These are phyloP conservation scores for Coemansia sp. DNA, from an alignment of 192 early-diverging fungal genomes.

Conservation along the genomic window DNA sequence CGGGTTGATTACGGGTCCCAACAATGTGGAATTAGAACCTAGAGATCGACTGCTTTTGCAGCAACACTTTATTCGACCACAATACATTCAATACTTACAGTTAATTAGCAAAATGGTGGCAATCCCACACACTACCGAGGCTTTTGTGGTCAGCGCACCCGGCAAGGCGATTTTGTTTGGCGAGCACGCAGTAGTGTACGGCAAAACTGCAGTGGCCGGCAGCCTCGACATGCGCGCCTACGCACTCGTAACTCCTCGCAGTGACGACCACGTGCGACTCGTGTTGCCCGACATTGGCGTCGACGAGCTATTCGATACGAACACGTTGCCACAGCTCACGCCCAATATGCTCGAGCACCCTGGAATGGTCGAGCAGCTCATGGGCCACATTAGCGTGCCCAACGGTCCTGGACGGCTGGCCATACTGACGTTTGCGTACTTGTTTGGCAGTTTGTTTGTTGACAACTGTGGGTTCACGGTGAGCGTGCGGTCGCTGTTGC, in stretches of 20 bases:
- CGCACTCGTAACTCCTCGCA: conserved; percentile 55
- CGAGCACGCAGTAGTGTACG: conserved; percentile 96
- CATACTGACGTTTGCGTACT: conserved; percentile 65
- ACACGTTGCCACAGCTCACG: conserved; percentile 6
- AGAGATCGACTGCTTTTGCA: neutral
- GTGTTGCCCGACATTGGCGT: conserved; percentile 64
- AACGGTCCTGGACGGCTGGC: conserved; percentile 52
- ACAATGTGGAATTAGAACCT: neutral
- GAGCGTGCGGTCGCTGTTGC: conserved; percentile 69
- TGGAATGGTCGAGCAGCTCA: conserved; percentile 19
- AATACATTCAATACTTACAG: neutral
- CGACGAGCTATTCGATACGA: conserved; percentile 23
- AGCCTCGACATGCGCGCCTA: conserved; percentile 78
- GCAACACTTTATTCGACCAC: neutral
- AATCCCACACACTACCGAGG: conserved; percentile 1
- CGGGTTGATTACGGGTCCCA: neutral
- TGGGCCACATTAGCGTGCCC: conserved; percentile 10
- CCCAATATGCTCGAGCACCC: conserved; percentile 10
- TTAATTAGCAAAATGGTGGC: conserved; percentile 7
- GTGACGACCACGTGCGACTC: conserved; percentile 52
- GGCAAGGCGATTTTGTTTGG: conserved; percentile 98
- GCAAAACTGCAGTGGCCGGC: conserved; percentile 81
- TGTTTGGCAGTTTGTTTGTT: conserved; percentile 51
- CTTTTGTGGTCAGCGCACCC: conserved; percentile 77
- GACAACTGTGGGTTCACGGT: conserved; percentile 53